A percentile compares a stretch with the other conserved stretches of the same genome.
Evolutionary conservation across 306 rosid species (phyloP).

Genomic region (Rubus idaeus): DNA sequence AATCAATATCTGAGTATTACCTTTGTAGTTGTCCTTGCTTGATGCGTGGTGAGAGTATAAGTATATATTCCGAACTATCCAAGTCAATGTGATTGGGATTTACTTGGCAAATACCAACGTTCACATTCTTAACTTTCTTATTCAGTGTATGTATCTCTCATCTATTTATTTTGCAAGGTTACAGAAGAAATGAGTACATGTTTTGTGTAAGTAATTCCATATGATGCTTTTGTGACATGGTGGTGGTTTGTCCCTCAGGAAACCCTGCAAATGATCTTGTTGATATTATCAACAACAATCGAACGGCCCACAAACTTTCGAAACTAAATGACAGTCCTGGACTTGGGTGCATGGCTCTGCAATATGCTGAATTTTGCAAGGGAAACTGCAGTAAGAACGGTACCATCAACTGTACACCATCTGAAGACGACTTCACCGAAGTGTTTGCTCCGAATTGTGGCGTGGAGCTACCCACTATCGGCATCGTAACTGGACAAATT

Average conservation of each 20-base stretch:
- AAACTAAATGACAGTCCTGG: slow-evolving; percentile 71
- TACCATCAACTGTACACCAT: slow-evolving; percentile 65
- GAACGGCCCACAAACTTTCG: slow-evolving; percentile 64
- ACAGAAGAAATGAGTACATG: neutral
- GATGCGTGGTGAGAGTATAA: neutral
- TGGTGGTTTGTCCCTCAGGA: slow-evolving; percentile 48
- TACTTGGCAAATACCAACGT: neutral
- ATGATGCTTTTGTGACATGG: neutral
- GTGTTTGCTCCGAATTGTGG: slow-evolving; percentile 91
- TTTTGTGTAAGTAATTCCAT: neutral
- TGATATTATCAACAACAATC: slow-evolving; percentile 67
- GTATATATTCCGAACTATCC: neutral
- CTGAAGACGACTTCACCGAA: slow-evolving; percentile 84
- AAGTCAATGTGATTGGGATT: neutral
- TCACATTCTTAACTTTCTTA: neutral
- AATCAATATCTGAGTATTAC: neutral
- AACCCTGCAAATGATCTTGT: slow-evolving; percentile 84
- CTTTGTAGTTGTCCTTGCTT: neutral
- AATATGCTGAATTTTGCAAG: slow-evolving; percentile 70
- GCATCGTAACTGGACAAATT: slow-evolving; percentile 63
- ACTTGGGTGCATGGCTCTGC: slow-evolving; percentile 94
- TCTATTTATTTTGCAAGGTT: neutral
- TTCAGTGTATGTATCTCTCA: neutral
- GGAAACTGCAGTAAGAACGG: slow-evolving; percentile 64
- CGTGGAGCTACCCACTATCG: slow-evolving; percentile 85